phyloP scores from a whole-genome alignment of 805 yeast genomes.

The Kluyveromyces nonfermentans region DNA sequence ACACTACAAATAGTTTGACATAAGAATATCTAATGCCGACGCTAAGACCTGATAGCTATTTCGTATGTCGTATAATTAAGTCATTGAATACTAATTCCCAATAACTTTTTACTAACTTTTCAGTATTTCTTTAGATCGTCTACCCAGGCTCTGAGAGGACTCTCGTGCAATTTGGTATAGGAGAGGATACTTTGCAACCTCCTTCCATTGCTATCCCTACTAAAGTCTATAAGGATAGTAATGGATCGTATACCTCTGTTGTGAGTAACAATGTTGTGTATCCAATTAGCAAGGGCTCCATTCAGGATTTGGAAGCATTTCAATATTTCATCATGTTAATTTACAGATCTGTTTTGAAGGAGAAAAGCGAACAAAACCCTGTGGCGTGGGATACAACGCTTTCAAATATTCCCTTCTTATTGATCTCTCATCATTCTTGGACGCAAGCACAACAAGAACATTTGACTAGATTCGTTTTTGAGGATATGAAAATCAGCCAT shows the following conservation, averaged over 20 bases:
- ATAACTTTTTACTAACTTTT: conserved; percentile 9
- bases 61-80: conserved; percentile 10
- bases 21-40: conserved; percentile 18
- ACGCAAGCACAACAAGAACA: conserved; percentile 55
- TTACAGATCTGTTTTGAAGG: conserved; percentile 36
- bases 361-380: conserved; percentile 17
- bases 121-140: conserved; percentile 36
- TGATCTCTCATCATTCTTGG: conserved; percentile 64
- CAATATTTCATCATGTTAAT: conserved; percentile 44
- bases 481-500: conserved; percentile 60
- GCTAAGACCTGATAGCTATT: conserved; percentile 24
- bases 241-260: conserved; percentile 26
- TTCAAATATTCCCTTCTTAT: conserved; percentile 54
- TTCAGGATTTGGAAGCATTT: conserved; percentile 62
- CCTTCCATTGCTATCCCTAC: conserved; percentile 77
- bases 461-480: conserved; percentile 69
- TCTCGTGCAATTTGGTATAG: conserved; percentile 67
- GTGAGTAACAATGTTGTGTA: conserved; percentile 34
- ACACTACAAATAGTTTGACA: not conserved
- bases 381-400: conserved; percentile 23
- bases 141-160: conserved; percentile 76
- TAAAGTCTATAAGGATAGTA: conserved; percentile 45
- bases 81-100: not conserved
- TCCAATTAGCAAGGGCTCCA: conserved; percentile 59
- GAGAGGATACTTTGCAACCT: conserved; percentile 52